phyloP scores from a whole-genome alignment of 2,329 filamentous ascomycete species.

The Trichoderma polysporum region DNA sequence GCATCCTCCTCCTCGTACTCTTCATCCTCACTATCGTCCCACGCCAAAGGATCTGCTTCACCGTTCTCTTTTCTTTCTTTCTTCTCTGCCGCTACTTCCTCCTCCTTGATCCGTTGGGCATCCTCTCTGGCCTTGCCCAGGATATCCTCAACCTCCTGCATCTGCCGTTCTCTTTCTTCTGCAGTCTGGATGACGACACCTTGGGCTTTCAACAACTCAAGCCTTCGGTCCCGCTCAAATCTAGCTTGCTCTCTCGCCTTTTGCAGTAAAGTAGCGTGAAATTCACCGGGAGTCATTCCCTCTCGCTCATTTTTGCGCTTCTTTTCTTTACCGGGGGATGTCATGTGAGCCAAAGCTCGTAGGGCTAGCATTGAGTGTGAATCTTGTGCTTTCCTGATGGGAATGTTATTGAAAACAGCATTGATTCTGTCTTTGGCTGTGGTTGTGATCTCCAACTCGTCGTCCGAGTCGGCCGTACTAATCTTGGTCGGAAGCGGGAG shows the following conservation, averaged over 20 bases:
- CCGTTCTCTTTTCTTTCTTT: constrained; percentile 54
- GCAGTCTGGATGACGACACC: constrained; percentile 80
- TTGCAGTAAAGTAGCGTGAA: constrained; percentile 66
- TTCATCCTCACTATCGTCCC: constrained; percentile 58
- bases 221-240: constrained; percentile 70
- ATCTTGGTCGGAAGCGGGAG: constrained; percentile 44
- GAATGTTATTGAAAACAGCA: constrained; percentile 69
- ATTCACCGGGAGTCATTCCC: constrained; percentile 66
- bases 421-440: constrained; percentile 53
- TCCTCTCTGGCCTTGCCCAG: constrained; percentile 81
- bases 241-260: constrained; percentile 79
- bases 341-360: constrained; percentile 72
- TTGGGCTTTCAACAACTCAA: constrained; percentile 74
- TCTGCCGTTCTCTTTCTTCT: constrained; percentile 81
- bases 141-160: constrained; percentile 82
- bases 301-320: constrained; percentile 45
- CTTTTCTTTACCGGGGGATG: constrained; percentile 58
- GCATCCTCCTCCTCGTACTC: constrained; percentile 45
- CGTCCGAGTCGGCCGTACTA: constrained; percentile 48
- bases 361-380: constrained; percentile 64
- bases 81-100: constrained; percentile 73
- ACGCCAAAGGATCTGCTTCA: constrained; percentile 51
- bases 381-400: constrained; percentile 62
- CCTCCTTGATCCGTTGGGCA: constrained; percentile 69
- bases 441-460: constrained; percentile 63